Conservation (phyloP, 805 yeast species). For the Pichia paraexigua region DNA sequence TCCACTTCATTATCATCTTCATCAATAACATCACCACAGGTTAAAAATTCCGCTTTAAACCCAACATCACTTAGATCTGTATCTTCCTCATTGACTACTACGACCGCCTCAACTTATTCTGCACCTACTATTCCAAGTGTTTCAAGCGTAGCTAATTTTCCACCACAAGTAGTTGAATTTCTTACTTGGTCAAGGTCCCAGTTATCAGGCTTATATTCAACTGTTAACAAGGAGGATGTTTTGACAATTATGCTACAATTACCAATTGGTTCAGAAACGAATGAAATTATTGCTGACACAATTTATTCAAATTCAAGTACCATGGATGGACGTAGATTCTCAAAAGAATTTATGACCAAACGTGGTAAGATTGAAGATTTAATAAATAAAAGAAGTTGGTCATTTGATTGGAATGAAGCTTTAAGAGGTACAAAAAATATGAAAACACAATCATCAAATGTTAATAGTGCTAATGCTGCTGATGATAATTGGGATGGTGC, state of each 20-base stretch:
- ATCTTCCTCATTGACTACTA: constrained; percentile 27
- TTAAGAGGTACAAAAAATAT: constrained; percentile 14
- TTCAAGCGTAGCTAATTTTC: constrained; percentile 8
- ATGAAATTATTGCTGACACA: constrained; percentile 85
- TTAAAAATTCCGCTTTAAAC: constrained; percentile 13
- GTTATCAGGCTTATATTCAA: constrained; percentile 58
- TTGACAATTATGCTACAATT: constrained; percentile 72
- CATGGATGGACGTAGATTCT: constrained; percentile 92
- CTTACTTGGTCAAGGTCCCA: constrained; percentile 65
- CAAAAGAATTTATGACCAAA: constrained; percentile 78
- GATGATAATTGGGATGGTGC: constrained; percentile 48
- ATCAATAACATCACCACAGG: neutral
- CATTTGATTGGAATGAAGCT: constrained; percentile 68
- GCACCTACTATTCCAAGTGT: constrained; percentile 18
- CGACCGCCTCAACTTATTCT: constrained; percentile 27
- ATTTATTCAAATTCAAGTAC: constrained; percentile 81
- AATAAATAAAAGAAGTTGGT: constrained; percentile 35
- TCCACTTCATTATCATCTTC: constrained; percentile 11
- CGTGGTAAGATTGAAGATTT: constrained; percentile 61
- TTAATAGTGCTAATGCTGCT: constrained; percentile 2
- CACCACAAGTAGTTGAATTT: constrained; percentile 46
- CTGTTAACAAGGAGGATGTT: constrained; percentile 72
- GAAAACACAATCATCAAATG: neutral
- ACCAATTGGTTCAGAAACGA: constrained; percentile 67
- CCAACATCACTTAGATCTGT: constrained; percentile 34